Evolutionary conservation across 148 eudicot genomes (phyloP).

Genomic region (Chenopodium formosanum): DNA sequence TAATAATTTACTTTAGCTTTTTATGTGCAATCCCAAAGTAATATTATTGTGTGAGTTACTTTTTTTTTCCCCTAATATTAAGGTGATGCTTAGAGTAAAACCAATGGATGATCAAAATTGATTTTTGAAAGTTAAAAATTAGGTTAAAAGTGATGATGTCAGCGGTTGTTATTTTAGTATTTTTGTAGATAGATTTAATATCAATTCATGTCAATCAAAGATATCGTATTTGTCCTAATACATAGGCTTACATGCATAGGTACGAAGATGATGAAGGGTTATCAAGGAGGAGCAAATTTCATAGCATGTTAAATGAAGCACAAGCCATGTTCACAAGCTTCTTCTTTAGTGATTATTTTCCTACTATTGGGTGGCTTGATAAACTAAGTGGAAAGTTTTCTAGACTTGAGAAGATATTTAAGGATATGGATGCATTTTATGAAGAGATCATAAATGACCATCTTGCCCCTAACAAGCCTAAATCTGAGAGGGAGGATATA

Average conservation of each 20-base stretch:
- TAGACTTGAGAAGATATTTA: neutral
- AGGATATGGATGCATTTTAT: constrained; percentile 21
- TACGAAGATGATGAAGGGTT: constrained; percentile 3
- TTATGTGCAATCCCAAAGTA: no score
- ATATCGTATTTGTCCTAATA: no score
- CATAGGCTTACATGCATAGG: neutral
- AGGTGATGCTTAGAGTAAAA: no score
- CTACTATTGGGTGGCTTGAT: constrained; percentile 9
- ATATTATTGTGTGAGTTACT: no score
- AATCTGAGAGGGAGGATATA: constrained; percentile 18
- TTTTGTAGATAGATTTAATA: no score
- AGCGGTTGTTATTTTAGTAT: no score
- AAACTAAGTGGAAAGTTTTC: neutral
- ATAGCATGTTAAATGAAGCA: neutral
- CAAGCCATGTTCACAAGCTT: neutral
- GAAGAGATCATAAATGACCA: constrained; percentile 29
- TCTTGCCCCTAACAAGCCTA: constrained; percentile 14
- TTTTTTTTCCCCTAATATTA: no score
- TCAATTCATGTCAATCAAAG: no score
- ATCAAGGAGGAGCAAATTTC: constrained; percentile 18
- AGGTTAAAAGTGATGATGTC: no score
- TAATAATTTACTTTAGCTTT: no score
- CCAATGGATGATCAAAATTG: no score
- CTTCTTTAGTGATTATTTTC: constrained; percentile 22
- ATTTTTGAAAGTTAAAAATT: no score